Percentiles rank a stretch among this genome's conserved stretches.
Evolutionary conservation across 306 rosid genomes (phyloP).

Genomic region (Castanopsis chinensis): DNA sequence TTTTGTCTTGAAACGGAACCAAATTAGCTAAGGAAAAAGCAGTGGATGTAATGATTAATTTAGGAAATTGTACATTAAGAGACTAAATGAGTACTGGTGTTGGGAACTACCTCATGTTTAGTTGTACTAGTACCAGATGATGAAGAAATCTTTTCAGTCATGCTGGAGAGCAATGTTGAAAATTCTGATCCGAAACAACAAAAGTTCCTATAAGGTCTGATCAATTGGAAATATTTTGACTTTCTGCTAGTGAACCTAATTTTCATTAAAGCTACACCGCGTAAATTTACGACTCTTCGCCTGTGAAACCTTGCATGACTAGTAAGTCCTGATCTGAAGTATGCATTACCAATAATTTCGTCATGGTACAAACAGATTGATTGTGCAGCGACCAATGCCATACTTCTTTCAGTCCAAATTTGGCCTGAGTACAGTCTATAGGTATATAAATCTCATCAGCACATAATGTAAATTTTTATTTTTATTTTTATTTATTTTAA

Average conservation of each 20-base stretch:
- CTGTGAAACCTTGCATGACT: conserved; percentile 30
- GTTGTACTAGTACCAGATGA: conserved; percentile 16
- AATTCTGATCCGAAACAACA: conserved; percentile 29
- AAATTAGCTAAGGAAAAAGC: background rate
- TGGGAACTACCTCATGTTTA: conserved; percentile 39
- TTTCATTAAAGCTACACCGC: conserved; percentile 33
- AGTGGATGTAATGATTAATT: background rate
- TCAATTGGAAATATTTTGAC: conserved; percentile 29
- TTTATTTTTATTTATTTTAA: background rate
- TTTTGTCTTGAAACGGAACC: conserved; percentile 21
- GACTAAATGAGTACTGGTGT: conserved; percentile 1
- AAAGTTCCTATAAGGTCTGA: conserved; percentile 27
- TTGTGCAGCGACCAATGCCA: conserved; percentile 36
- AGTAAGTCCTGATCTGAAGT: conserved; percentile 30
- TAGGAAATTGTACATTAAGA: conserved; percentile 1
- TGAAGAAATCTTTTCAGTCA: conserved; percentile 28
- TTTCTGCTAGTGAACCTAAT: conserved; percentile 33
- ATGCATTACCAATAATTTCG: conserved; percentile 25
- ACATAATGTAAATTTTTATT: background rate
- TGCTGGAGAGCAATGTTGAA: conserved; percentile 25
- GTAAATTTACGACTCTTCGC: conserved; percentile 37
- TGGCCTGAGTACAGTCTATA: conserved; percentile 24
- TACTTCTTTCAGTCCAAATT: conserved; percentile 13
- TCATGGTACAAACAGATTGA: conserved; percentile 37
- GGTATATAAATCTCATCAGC: background rate